These are phyloP conservation scores for Penstemon newberryi DNA, from an alignment of 257 asterid species.

Conservation along the genomic window DNA sequence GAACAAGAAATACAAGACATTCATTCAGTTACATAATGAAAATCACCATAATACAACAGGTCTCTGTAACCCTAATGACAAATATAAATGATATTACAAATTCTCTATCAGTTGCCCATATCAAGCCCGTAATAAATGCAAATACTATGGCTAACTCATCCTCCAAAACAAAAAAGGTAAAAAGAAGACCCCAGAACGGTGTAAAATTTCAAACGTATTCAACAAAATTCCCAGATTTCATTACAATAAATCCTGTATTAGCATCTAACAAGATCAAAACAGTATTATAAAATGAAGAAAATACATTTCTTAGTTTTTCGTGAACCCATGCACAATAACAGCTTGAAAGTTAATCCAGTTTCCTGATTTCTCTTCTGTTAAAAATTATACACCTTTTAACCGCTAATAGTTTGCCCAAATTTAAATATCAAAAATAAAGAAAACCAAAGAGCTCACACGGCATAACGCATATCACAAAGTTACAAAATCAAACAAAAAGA, in stretches of 20 bases:
- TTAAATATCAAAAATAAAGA: background rate
- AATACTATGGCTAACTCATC: conserved; percentile 2
- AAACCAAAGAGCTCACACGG: background rate
- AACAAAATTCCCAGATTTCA: background rate
- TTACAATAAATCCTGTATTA: too few species aligned
- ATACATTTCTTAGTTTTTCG: too few species aligned
- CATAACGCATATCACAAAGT: background rate
- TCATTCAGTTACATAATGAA: conserved; percentile 9
- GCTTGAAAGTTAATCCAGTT: too few species aligned
- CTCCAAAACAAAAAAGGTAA: background rate
- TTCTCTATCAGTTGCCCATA: background rate
- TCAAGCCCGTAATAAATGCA: background rate
- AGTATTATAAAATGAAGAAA: too few species aligned
- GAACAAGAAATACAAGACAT: conserved; percentile 19
- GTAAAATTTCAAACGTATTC: background rate
- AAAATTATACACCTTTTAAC: too few species aligned
- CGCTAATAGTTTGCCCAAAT: background rate
- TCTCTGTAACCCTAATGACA: background rate
- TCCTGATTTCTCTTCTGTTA: too few species aligned
- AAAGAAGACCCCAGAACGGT: background rate
- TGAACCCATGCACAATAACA: too few species aligned
- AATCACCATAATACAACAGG: background rate
- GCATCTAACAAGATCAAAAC: too few species aligned
- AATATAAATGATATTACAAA: background rate
- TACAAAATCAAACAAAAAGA: background rate